Evolutionary conservation across 2,329 filamentous ascomycete genomes (phyloP).

Genomic region (Scedosporium dehoogii): DNA sequence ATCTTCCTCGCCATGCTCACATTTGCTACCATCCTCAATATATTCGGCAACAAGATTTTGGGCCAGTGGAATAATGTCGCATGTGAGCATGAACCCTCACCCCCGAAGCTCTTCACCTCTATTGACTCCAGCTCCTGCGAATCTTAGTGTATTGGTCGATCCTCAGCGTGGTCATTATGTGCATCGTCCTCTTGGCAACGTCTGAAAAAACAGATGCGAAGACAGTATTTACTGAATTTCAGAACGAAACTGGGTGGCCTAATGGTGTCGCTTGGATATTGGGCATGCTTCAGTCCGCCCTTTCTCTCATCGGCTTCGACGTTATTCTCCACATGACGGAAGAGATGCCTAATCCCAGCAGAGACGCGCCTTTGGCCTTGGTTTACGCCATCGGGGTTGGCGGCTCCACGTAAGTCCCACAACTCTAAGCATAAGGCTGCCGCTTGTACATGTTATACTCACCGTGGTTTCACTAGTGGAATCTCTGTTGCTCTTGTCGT

Average conservation of each 20-base stretch:
- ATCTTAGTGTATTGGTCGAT: slow-evolving; percentile 29
- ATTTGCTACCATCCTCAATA: slow-evolving; percentile 27
- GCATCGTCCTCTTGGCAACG: slow-evolving; percentile 30
- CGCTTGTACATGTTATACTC: too few relatives aligned
- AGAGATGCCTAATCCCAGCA: slow-evolving; percentile 31
- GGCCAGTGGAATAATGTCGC: slow-evolving; percentile 31
- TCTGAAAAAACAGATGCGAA: slow-evolving; percentile 30
- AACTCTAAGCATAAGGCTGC: too few relatives aligned
- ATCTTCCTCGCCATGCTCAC: slow-evolving; percentile 29
- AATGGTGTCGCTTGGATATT: slow-evolving; percentile 37
- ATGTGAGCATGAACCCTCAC: slow-evolving; percentile 14
- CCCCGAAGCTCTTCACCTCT: neutral
- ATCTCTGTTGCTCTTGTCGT: too few relatives aligned
- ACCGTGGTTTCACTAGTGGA: too few relatives aligned
- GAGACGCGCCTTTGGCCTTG: slow-evolving; percentile 31
- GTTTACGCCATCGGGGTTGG: slow-evolving; percentile 14
- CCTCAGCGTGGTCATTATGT: slow-evolving; percentile 29
- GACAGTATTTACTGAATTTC: slow-evolving; percentile 33
- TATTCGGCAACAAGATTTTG: slow-evolving; percentile 30
- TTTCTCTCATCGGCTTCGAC: slow-evolving; percentile 30
- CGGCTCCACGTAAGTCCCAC: neutral
- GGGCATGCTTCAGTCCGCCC: slow-evolving; percentile 29
- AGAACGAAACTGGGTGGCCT: slow-evolving; percentile 34
- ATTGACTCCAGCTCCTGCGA: neutral
- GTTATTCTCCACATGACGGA: slow-evolving; percentile 34